Conservation (phyloP, 2,329 filamentous ascomycete species). For the Sporothrix humicola region DNA sequence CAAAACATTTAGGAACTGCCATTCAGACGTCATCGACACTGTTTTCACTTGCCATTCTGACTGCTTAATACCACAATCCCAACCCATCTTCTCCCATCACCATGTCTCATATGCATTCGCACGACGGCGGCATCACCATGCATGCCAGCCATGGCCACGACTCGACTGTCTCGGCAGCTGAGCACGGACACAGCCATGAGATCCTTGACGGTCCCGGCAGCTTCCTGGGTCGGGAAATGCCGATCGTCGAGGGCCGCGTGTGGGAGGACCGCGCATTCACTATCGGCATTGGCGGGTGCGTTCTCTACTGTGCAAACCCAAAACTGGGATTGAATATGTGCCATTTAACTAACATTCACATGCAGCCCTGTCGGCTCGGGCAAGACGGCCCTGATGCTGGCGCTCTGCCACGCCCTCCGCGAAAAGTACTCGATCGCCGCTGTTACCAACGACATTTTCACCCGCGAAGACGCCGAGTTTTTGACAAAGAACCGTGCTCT, state of each 20-base stretch:
- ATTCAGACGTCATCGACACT: background rate
- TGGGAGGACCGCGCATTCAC: conserved; percentile 93
- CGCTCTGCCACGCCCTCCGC: conserved; percentile 84
- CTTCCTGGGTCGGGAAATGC: conserved; percentile 89
- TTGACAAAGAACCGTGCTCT: conserved; percentile 85
- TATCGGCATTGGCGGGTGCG: conserved; percentile 93
- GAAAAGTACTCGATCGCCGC: conserved; percentile 84
- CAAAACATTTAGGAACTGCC: background rate
- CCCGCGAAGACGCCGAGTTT: conserved; percentile 96
- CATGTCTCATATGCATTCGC: conserved; percentile 45
- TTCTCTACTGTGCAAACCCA: background rate
- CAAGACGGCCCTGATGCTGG: conserved; percentile 96
- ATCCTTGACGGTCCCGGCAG: conserved; percentile 93
- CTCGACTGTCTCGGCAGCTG: conserved; percentile 59
- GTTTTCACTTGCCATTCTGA: background rate
- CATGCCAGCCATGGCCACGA: conserved; percentile 56
- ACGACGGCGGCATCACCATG: conserved; percentile 54
- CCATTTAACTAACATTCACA: background rate
- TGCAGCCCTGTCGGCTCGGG: conserved; percentile 89
- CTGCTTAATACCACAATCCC: background rate
- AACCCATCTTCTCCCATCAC: background rate
- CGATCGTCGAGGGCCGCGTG: conserved; percentile 83
- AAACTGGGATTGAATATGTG: background rate
- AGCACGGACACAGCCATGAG: conserved; percentile 95
- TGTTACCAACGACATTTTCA: conserved; percentile 99